A percentile compares a stretch with the other conserved stretches of the same genome.
These are phyloP conservation scores for Halophytophthora polymorphica DNA, from an alignment of 352 stramenopile species.

Conservation along the genomic window DNA sequence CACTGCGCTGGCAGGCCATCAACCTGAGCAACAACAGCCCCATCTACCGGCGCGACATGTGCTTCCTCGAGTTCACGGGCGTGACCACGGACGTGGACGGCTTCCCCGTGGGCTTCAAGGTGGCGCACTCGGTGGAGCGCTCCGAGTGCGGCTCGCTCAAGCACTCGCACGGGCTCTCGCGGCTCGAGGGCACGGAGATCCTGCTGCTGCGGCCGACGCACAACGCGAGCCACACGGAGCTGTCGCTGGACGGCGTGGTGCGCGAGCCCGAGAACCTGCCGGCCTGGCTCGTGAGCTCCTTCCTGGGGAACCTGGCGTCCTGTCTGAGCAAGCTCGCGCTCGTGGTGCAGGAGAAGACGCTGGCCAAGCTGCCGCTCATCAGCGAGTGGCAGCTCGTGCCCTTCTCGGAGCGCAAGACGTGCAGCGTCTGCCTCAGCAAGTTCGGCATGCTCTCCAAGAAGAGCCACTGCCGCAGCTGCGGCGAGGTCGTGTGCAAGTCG, in stretches of 20 bases:
- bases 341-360: slow-evolving; percentile 43
- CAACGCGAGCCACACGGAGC: slow-evolving; percentile 49
- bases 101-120: slow-evolving; percentile 56
- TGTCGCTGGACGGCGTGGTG: slow-evolving; percentile 48
- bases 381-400: slow-evolving; percentile 51
- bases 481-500: slow-evolving; percentile 75
- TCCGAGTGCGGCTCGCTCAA: slow-evolving; percentile 60
- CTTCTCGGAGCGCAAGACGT: slow-evolving; percentile 45
- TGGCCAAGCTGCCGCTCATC: slow-evolving; percentile 42
- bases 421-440: slow-evolving; percentile 54
- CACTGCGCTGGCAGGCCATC: slow-evolving; percentile 69
- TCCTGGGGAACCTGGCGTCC: slow-evolving; percentile 33
- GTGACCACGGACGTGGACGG: slow-evolving; percentile 53
- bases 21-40: slow-evolving; percentile 48
- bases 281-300: slow-evolving; percentile 35
- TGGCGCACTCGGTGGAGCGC: slow-evolving; percentile 55
- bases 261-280: slow-evolving; percentile 36
- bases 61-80: slow-evolving; percentile 69
- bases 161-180: slow-evolving; percentile 52
- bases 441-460: slow-evolving; percentile 79
- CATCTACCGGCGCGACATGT: slow-evolving; percentile 60
- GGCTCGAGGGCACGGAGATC: slow-evolving; percentile 48
- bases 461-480: slow-evolving; percentile 65
- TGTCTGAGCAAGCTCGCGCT: slow-evolving; percentile 48
- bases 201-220: slow-evolving; percentile 41